A percentile compares a stretch with the other conserved stretches of the same genome.
These are phyloP conservation scores for Macrocystidia cucumis DNA, from an alignment of 1,284 basidiomycete species.

Conservation along the genomic window DNA sequence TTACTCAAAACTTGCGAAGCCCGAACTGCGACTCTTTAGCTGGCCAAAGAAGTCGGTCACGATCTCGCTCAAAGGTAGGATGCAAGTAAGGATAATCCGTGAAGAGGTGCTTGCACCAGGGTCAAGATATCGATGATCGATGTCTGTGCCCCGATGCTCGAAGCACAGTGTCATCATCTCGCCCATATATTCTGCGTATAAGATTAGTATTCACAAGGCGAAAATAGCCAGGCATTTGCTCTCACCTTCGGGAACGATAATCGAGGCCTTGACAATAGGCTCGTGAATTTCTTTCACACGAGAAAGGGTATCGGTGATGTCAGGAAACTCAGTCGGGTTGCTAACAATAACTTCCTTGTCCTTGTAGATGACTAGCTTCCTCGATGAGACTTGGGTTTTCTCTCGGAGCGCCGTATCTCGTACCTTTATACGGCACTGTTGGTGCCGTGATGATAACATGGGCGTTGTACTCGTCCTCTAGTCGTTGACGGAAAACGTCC, in stretches of 20 bases:
- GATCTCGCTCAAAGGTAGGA: slow-evolving; percentile 83
- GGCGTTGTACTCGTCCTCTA: slow-evolving; percentile 95
- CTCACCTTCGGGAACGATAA: slow-evolving; percentile 85
- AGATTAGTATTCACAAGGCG: slow-evolving; percentile 3
- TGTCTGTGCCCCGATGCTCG: slow-evolving; percentile 67
- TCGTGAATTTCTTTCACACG: slow-evolving; percentile 77
- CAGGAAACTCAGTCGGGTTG: slow-evolving; percentile 92
- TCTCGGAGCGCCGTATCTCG: slow-evolving; percentile 12
- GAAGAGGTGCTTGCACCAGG: slow-evolving; percentile 43
- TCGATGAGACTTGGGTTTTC: slow-evolving; percentile 8
- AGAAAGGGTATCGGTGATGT: slow-evolving; percentile 53
- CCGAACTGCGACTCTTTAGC: slow-evolving; percentile 85
- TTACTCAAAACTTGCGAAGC: slow-evolving; percentile 90
- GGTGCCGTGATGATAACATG: slow-evolving; percentile 89
- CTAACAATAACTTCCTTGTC: slow-evolving; percentile 69
- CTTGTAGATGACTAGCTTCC: slow-evolving; percentile 59
- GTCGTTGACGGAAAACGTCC: slow-evolving; percentile 92
- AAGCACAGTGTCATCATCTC: slow-evolving; percentile 91
- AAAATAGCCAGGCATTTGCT: neutral
- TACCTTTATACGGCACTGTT: slow-evolving; percentile 88
- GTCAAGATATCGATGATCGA: slow-evolving; percentile 78
- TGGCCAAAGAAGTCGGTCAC: slow-evolving; percentile 92
- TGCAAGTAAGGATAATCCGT: slow-evolving; percentile 75
- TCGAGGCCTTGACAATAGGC: slow-evolving; percentile 85
- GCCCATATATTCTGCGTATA: slow-evolving; percentile 63